These are phyloP conservation scores for Cinnamomum chago DNA, from an alignment of 164 flowering plant species.

Conservation along the genomic window DNA sequence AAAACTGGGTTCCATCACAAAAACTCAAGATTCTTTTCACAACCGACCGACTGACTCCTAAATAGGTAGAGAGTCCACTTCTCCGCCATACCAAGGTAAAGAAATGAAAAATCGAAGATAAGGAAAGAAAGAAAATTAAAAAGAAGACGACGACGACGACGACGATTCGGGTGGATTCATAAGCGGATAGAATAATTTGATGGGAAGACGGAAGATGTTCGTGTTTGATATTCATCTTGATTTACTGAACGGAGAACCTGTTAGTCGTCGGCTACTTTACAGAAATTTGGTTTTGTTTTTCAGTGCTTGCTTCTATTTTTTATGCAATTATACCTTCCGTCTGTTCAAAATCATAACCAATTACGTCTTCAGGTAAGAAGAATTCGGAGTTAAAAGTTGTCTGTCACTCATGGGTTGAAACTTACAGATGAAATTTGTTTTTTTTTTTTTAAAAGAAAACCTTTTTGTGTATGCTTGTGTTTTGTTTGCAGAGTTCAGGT, in stretches of 20 bases:
- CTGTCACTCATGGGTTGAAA: no score
- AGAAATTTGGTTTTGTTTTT: conserved; percentile 25
- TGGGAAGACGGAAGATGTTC: no score
- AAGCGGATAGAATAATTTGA: no score
- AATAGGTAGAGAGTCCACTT: background rate
- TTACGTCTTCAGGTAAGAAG: conserved; percentile 32
- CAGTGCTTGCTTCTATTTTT: conserved; percentile 31
- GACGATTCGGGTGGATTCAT: no score
- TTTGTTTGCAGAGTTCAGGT: conserved; percentile 20
- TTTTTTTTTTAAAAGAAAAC: no score
- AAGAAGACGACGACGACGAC: background rate
- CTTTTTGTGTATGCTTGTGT: background rate
- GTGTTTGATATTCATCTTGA: conserved; percentile 1
- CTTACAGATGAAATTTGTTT: no score
- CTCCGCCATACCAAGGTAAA: background rate
- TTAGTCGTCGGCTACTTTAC: conserved; percentile 4
- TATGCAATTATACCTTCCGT: conserved; percentile 15
- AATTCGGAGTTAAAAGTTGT: no score
- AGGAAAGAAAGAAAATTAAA: background rate
- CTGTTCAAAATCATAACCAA: conserved; percentile 23
- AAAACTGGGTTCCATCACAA: background rate
- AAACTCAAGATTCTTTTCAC: background rate
- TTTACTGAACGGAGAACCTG: conserved; percentile 12
- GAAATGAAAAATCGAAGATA: background rate
- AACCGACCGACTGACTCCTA: background rate